phyloP scores from a whole-genome alignment of 352 stramenopile genomes.

The Globisporangium spinosum region DNA sequence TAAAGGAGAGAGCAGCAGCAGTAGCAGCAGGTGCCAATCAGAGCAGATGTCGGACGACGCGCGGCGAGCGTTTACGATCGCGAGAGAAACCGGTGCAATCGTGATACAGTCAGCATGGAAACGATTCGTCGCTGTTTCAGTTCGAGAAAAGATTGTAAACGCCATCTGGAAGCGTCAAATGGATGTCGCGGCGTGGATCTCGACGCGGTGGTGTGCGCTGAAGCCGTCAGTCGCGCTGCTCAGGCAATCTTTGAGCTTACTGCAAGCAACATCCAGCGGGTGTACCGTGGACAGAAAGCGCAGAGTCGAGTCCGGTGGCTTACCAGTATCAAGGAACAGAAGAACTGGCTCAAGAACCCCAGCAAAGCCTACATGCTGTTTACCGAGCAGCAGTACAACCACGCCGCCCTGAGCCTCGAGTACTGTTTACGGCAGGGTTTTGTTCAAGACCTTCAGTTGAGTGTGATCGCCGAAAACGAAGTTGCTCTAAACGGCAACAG shows the following conservation, averaged over 20 bases:
- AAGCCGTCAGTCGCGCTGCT: conserved; percentile 23
- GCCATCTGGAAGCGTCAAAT: conserved; percentile 41
- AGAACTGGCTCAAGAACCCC: conserved; percentile 47
- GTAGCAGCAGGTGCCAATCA: conserved; percentile 2
- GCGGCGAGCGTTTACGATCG: conserved; percentile 17
- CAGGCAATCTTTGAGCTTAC: conserved; percentile 23
- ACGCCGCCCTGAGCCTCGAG: conserved; percentile 49
- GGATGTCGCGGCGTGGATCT: conserved; percentile 38
- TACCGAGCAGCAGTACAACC: conserved; percentile 27
- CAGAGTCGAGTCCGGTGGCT: conserved; percentile 35
- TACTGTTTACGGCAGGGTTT: conserved; percentile 43
- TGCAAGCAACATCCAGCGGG: conserved; percentile 36
- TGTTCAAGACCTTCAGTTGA: conserved; percentile 14
- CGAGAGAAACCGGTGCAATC: conserved; percentile 33
- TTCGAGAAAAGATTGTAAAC: conserved; percentile 22
- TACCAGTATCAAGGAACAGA: conserved; percentile 27
- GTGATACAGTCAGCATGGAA: conserved; percentile 55
- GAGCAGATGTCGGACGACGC: conserved; percentile 18
- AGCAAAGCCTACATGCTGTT: conserved; percentile 47
- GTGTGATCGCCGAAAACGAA: background rate
- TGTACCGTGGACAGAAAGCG: conserved; percentile 38
- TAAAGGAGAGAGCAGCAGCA: background rate
- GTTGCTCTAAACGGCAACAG: background rate
- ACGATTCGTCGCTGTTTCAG: conserved; percentile 24
- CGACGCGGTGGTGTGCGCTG: conserved; percentile 12